Base-by-base conservation (phyloP, 768 basidiomycete genomes). In the Porphyrellus cyaneotinctus region DNA sequence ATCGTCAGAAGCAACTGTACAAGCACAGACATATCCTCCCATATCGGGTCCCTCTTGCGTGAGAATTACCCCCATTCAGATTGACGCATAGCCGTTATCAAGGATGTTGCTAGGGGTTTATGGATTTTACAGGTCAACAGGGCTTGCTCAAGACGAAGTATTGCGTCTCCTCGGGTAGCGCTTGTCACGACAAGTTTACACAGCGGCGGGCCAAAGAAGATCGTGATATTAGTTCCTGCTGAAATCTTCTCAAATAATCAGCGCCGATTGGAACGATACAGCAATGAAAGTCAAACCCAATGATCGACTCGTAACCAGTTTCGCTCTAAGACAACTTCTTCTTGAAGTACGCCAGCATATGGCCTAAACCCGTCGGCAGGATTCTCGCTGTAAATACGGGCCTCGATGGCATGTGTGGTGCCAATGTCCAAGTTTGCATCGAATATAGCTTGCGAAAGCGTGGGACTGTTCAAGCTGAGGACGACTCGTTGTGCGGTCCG, bases 1-100 rank as follows among this genome's bases (percentile, higher is more conserved):
- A 17, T 84, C 82, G 1, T 71, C 73, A 3, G 75, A 70, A 6
- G 75, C 74, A 3, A 84, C 72, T 0, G 82, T 81, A 52, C 79
- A 81, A 18, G 77, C 47, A 58, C 81, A 84, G 13, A 83, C 61
- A 47, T 84, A 83, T 2, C 83, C 83, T 7, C 83, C 82, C 76
- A 82, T 81, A 63, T 82, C 80, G 0, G 82, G 83, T 0, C 80
- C 80, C 60, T 85, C 85, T 24, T 75, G 74, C 5, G 76, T 75
- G 46, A 85, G 67, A n/a, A 85, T 78, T 85, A 60, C 87, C 85
- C 2, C 85, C 85, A 57, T 87, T 87, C 47, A 85, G 52, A 58
- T 85, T 85, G 53, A 85, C 58, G 77, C 76, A 57, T 85, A 84
- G 5, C 77, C 80, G 42, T 82, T 83, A 52, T 84, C 81, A 18